A percentile compares a stretch with the other conserved stretches of the same genome.
phyloP scores from a whole-genome alignment of 2,329 filamentous ascomycete genomes.

The Plenodomus biglobosus region DNA sequence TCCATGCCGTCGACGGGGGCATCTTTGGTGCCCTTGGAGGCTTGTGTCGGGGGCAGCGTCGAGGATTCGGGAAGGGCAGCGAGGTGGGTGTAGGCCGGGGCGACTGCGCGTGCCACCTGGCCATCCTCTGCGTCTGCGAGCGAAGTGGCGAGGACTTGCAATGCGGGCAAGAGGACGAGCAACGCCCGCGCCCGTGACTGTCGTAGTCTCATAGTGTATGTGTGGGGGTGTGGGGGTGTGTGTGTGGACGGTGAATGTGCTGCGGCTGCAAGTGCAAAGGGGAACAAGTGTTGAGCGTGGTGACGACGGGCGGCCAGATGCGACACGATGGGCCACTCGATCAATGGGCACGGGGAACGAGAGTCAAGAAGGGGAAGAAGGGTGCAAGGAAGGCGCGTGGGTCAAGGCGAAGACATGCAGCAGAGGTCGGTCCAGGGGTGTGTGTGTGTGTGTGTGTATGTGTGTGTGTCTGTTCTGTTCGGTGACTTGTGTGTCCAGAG shows the following conservation, averaged over 20 bases:
- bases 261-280: constrained; percentile 6
- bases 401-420: not conserved
- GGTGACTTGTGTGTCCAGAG: no score
- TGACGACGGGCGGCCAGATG: not conserved
- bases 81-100: constrained; percentile 24
- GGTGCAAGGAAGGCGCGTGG: not conserved
- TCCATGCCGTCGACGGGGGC: constrained; percentile 90
- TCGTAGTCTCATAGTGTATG: constrained; percentile 64
- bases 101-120: constrained; percentile 34
- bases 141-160: constrained; percentile 58
- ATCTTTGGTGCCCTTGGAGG: constrained; percentile 65
- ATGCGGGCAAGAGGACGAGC: constrained; percentile 60
- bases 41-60: constrained; percentile 24
- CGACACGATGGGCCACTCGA: not conserved
- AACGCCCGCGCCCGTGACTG: constrained; percentile 52
- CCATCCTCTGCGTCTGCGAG: constrained; percentile 36
- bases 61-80: constrained; percentile 25
- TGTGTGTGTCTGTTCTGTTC: no score
- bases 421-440: not conserved
- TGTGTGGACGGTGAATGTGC: constrained; percentile 1
- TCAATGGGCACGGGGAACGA: not conserved
- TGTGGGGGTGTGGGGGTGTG: no score
- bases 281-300: constrained; percentile 1
- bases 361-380: not conserved
- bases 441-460: no score